Evolutionary conservation across 306 rosid genomes (phyloP), one percentile per base, ranked within the genome.

Genomic region (Cotoneaster glaucophyllus): DNA sequence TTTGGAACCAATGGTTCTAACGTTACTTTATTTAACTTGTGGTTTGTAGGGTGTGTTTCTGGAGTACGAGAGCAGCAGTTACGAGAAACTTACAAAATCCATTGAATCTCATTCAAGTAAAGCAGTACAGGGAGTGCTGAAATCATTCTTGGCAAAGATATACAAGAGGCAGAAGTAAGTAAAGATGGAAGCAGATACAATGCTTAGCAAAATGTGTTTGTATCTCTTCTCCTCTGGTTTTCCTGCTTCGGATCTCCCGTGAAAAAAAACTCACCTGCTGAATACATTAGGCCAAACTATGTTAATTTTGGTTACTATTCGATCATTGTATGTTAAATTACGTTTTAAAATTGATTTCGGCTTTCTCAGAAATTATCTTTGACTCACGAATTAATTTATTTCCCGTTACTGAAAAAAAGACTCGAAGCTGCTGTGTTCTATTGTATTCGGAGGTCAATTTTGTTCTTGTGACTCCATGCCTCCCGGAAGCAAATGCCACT

Each of bases 81-180:
- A 90, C 66, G 79, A 83, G 86, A 89, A 86, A 78, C 86, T 96
- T 63, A 77, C 81, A 25, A 58, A 75, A 29, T 86, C 89, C 61
- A 96, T 92, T 59, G 93, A 96, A 85, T 89, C 86, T 79, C 98
- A 92, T 81, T 88, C 96, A 25, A 89, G 85, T 74, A 81, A 79
- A 64, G 91, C 92, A 19, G 93, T 96, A 54, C 98, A 92, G 64
- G 97, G 89, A 6, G 97, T 92, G 68, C 80, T 96, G 89, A 89
- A 90, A 81, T 92, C 96, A 24, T 92, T 96, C 86, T 82, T 96
- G 90, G 91, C 81, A 61, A 92, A 96, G 82, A 92, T 96, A 61
- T 92, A 92, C 93, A 89, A 87, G 90, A 88, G 99, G 87, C 87
- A 85, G 84, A 96, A 95, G 77, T 95, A 87, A 84, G 43, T 67